Base-by-base conservation (phyloP, 495 filamentous ascomycete species). In the Pyrenopolyporus hunteri region DNA sequence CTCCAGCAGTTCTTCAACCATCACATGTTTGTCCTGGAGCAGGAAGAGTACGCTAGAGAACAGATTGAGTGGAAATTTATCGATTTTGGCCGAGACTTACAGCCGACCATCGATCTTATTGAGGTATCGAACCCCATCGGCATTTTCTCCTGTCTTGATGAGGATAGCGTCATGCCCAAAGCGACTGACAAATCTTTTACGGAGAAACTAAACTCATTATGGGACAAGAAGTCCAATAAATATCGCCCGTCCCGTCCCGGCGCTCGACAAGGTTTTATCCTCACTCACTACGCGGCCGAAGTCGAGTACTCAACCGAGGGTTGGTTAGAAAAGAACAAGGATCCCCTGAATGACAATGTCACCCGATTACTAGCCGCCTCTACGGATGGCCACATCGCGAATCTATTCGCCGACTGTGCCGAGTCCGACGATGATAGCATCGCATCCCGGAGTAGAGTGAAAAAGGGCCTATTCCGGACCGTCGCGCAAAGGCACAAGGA, bases 51-150 rank as follows among this genome's bases (percentile, higher is more conserved):
- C 74, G 93, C 95, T 11, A 77, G 93, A 44, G 95, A 99, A 70
- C 90, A 96, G 72, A 99, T 99, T 65, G 93, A 99, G 75, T 99
- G 95, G 95, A 91, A 97, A 70, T 99, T 99, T 70, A 98, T 99
- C 69, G 95, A 99, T 70, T 99, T 99, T 70, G 95, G 95, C 31
- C 91, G 90, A 57, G 95, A 99, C 69, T 78, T 99, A 13, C 95
- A 99, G 75, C 95, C 95, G 2, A 99, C 95, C 3, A 99, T 99
- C 65, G 93, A 99, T 67, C 77, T 99, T 13, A 99, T 99, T 43
- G 95, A 99, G 70, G 72, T 97, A 25, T 84, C 93, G 4, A 99
- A 98, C 58, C 95, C 95, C 0, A 97, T 99, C 49, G 95, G 95
- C 74, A 96, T 99, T 43, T 99, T 99, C 70, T 98, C 94, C 0